Base-by-base conservation (phyloP, 257 asterid species). In the Solanum tarijense region DNA sequence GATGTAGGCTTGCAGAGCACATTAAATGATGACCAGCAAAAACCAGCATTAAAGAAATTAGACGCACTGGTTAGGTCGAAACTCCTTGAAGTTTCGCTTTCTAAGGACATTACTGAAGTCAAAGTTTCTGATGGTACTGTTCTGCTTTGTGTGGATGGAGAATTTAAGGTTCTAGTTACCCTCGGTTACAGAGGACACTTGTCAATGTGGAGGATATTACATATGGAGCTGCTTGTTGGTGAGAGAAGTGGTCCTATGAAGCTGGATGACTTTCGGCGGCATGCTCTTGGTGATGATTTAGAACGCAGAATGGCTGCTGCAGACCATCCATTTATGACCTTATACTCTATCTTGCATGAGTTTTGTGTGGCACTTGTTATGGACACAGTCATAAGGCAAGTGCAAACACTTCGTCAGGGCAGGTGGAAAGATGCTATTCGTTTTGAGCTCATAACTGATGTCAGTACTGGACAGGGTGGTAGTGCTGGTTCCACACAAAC, bases 141-240 rank as follows among this genome's bases (percentile, higher is more conserved):
- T 78, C 89, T 93, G 94, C 94, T 97, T 90, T 91, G 94, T 84
- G 98, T 96, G 89, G 94, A 94, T 87, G 99, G 99, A 86, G 99
- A 96, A 90, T 97, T 97, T 89, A 94, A 97, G 90, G 96, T 97
- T 94, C 96, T 97, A 74, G 94, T 93, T 66, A 96, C 99, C 83
- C 98, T 96, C 92, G 99, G 99, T 87, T 97, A 97, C 91, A 94
- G 99, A 88, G 99, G 99, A 16, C 98, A 96, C 91, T 91, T 97
- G 91, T 94, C 99, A 60, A 88, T 97, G 95, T 97, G 99, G 99
- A 94, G 99, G 90, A 97, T 97, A 92, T 93, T 97, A 72, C 99
- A 97, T 90, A 89, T 97, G 96, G 98, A 97, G 91, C 90, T 97
- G 91, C 99, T 97, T 90, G 98, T 97, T 72, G 99, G 99, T 86